A percentile compares a stretch with the other conserved stretches of the same genome.
phyloP scores from a whole-genome alignment of 768 basidiomycete species.

The Zangia roseola region DNA sequence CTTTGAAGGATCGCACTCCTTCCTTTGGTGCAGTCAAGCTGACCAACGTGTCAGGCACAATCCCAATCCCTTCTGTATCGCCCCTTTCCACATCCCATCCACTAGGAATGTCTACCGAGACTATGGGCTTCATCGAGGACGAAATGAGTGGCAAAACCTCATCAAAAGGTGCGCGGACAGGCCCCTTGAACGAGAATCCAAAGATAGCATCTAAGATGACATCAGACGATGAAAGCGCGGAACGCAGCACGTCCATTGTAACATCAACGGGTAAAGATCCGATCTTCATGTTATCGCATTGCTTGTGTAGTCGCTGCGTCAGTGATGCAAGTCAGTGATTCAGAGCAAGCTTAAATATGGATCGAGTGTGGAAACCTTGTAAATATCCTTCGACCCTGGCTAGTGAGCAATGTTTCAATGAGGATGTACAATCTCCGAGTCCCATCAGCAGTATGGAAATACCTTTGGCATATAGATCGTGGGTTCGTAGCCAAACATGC shows the following conservation, averaged over 20 bases:
- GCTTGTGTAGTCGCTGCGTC: conserved; percentile 69
- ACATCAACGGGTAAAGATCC: conserved; percentile 56
- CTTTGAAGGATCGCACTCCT: conserved; percentile 74
- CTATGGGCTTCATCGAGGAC: conserved; percentile 69
- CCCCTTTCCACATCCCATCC: conserved; percentile 96
- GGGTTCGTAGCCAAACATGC: conserved; percentile 89
- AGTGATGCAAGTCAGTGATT: neutral
- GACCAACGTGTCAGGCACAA: conserved; percentile 78
- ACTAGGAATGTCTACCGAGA: conserved; percentile 94
- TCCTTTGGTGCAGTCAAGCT: conserved; percentile 94
- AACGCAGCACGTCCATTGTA: conserved; percentile 44
- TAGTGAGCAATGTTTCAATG: conserved; percentile 27
- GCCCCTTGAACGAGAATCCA: conserved; percentile 95
- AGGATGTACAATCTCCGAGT: neutral
- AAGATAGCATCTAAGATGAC: conserved; percentile 95
- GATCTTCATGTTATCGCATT: conserved; percentile 89
- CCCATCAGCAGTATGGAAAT: neutral
- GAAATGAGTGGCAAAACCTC: conserved; percentile 64
- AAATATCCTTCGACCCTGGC: conserved; percentile 93
- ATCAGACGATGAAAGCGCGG: conserved; percentile 60
- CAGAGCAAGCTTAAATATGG: neutral
- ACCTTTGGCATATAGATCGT: conserved; percentile 95
- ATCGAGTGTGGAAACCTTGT: conserved; percentile 50
- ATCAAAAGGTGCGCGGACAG: conserved; percentile 88
- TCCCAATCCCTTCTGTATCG: conserved; percentile 47